Base-by-base conservation (phyloP, 1,284 basidiomycete genomes). In the Peniophora sp. region DNA sequence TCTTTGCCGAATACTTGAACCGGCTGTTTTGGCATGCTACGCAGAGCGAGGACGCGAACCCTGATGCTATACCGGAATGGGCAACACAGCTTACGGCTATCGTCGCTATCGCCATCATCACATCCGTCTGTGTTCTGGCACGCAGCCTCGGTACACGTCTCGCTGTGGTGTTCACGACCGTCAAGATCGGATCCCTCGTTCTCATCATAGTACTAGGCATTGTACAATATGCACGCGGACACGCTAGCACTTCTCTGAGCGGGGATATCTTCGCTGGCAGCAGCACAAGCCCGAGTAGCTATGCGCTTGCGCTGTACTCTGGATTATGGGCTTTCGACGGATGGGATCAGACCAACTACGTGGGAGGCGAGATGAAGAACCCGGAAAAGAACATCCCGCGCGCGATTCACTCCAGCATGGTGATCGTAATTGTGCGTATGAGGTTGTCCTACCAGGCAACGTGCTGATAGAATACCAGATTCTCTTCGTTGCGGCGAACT, bases 311-410 rank as follows among this genome's bases (percentile, higher is more conserved):
- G 0, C 70, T 98, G 2, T 99, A 98, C 68, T 96, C 92, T 11
- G 93, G 93, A 0, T 69, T 99, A 1, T 99, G 94, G 93, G 93
- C 93, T 1, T 93, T 92, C 60, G 92, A 95, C 64, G 93, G 95
- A 0, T 97, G 93, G 91, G 92, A 94, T 62, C 86, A 89, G 66
- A 82, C 79, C 16, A 86, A 93, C 64, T 97, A 89, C 58, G 90
- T 98, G 2, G 92, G 90, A 5, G 95, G 94, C 23, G 95, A 97
- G 65, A 92, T 98, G 75, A 76, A 79, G 50, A 79, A 88, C 53
- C 85, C 91, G 1, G 83, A 86, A 58, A 87, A 83, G 59, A 93
- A 94, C 61, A 85, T 98, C 45, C 95, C 95, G 0, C 75, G 86
- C 51, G 87, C 89, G 0, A 93, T 99, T 45, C 94, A 97, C 64